These are phyloP conservation scores for Aspergillus luchuensis DNA, from an alignment of 2,329 filamentous ascomycete genomes.

Conservation along the genomic window DNA sequence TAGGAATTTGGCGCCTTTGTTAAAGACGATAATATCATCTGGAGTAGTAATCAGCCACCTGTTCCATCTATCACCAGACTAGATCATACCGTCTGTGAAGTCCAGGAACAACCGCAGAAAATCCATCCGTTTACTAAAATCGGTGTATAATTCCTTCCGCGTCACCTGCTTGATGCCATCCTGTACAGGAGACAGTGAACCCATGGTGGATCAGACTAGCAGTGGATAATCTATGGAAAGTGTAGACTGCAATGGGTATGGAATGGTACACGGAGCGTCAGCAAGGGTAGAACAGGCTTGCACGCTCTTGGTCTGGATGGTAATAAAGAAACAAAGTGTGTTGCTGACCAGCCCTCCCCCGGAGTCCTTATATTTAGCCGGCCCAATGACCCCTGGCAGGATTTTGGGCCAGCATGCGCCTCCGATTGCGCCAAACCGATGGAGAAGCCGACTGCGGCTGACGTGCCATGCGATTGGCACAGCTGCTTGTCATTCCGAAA, in stretches of 20 bases:
- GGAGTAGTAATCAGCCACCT: not conserved
- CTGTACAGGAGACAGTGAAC: conserved; percentile 1
- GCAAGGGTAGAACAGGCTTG: not conserved
- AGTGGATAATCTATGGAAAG: not conserved
- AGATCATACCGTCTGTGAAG: conserved; percentile 11
- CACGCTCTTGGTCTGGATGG: not conserved
- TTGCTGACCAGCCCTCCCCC: not conserved
- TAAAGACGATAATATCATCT: conserved; percentile 15
- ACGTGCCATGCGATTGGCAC: not conserved
- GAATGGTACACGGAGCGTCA: not conserved
- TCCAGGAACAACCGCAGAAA: conserved; percentile 11
- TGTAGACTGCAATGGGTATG: not conserved
- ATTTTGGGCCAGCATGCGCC: not conserved
- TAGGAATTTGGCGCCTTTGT: conserved; percentile 13
- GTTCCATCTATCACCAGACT: not conserved
- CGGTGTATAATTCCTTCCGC: conserved; percentile 17
- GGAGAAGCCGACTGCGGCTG: not conserved
- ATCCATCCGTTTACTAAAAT: conserved; percentile 14
- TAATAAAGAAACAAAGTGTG: not conserved
- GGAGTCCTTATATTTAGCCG: not conserved
- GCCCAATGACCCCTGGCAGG: not conserved
- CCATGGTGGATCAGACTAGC: not conserved
- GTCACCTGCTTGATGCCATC: conserved; percentile 6
- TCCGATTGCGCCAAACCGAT: not conserved
- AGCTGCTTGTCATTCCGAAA: not conserved